Conservation (phyloP, 2,329 filamentous ascomycete species). For the Colletotrichum sp. region DNA sequence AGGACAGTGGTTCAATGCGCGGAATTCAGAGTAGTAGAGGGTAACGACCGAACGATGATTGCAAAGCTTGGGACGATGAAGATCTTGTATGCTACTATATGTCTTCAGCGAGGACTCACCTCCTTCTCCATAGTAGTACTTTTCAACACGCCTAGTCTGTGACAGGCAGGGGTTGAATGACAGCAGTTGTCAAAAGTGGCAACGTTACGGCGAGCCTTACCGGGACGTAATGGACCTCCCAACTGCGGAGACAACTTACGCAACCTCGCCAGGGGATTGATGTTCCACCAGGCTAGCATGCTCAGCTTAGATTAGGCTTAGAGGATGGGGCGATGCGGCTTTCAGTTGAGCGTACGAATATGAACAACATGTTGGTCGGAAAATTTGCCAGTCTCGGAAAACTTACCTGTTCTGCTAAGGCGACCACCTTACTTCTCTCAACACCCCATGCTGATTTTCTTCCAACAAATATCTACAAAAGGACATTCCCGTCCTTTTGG, state of each 20-base stretch:
- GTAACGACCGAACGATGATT: fast-evolving
- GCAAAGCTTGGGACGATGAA: neutral
- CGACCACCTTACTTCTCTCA: neutral
- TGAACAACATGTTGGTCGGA: neutral
- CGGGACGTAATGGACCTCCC: neutral
- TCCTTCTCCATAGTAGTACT: neutral
- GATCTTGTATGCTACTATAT: neutral
- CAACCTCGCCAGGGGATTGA: neutral
- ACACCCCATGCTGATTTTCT: fast-evolving
- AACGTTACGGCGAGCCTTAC: neutral
- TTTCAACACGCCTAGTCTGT: fast-evolving
- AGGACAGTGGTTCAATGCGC: fast-evolving
- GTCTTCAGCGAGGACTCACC: fast-evolving
- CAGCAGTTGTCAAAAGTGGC: neutral
- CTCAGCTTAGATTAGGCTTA: neutral
- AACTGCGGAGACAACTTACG: neutral
- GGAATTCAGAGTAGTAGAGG: neutral
- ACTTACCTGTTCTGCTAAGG: neutral
- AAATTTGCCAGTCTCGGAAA: neutral
- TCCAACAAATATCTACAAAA: neutral
- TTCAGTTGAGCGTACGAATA: neutral
- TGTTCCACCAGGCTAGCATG: neutral
- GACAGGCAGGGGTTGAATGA: neutral
- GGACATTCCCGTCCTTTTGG: fast-evolving
- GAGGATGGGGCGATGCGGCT: neutral